Percentiles rank a stretch among this genome's conserved stretches.
These are phyloP conservation scores for Pichia gijzeniarum DNA, from an alignment of 805 yeast genomes.

Conservation along the genomic window DNA sequence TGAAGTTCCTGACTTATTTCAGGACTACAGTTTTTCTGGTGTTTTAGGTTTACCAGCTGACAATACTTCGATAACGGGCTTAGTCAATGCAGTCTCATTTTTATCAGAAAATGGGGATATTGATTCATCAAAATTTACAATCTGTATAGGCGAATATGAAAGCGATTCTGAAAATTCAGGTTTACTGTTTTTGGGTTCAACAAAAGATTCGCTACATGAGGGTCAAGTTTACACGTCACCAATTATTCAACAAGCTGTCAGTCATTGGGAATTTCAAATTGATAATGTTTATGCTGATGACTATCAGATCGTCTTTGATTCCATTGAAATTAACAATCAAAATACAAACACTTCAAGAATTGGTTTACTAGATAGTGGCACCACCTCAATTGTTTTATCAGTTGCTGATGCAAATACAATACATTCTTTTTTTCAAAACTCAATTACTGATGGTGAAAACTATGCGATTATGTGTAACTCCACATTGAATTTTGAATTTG, in stretches of 20 bases:
- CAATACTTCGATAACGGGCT: slow-evolving; percentile 29
- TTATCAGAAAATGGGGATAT: slow-evolving; percentile 32
- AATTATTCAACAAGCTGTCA: slow-evolving; percentile 24
- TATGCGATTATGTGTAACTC: slow-evolving; percentile 55
- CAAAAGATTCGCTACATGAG: slow-evolving; percentile 31
- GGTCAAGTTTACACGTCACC: slow-evolving; percentile 38
- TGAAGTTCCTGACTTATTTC: slow-evolving; percentile 47
- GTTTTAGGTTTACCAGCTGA: slow-evolving; percentile 52
- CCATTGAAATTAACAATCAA: slow-evolving; percentile 17
- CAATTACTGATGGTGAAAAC: slow-evolving; percentile 55
- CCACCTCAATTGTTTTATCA: slow-evolving; percentile 55
- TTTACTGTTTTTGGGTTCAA: slow-evolving; percentile 38
- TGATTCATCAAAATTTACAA: slow-evolving; percentile 36
- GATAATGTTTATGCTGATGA: slow-evolving; percentile 33
- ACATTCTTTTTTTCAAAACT: slow-evolving; percentile 44
- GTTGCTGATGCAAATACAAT: slow-evolving; percentile 45
- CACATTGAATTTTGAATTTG: slow-evolving; percentile 34
- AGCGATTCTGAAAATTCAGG: slow-evolving; percentile 32
- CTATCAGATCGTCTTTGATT: slow-evolving; percentile 28
- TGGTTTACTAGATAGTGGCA: slow-evolving; percentile 60
- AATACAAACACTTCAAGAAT: slow-evolving; percentile 26
- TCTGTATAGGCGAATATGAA: slow-evolving; percentile 35
- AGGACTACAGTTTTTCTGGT: slow-evolving; percentile 49
- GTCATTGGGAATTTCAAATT: slow-evolving; percentile 49
- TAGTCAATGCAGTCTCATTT: slow-evolving; percentile 37